phyloP scores from a whole-genome alignment of 1,284 basidiomycete species.

The Mycosarcoma mackinlayi region DNA sequence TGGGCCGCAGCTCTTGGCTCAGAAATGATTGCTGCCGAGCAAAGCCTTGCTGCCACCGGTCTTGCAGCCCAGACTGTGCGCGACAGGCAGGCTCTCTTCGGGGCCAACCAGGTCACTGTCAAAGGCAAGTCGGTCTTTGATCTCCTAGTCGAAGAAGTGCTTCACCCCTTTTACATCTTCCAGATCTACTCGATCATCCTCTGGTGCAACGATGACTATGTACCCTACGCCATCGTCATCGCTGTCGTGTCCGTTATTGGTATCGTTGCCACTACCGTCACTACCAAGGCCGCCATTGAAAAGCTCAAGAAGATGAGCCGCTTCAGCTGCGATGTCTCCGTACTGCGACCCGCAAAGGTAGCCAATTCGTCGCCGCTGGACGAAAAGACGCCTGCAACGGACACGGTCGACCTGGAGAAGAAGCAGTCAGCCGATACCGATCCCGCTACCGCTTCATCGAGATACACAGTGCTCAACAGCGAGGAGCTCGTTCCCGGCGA shows the following conservation, averaged over 20 bases:
- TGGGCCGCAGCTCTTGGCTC: constrained; percentile 4
- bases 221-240: constrained; percentile 47
- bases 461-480: constrained; percentile 23
- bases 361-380: not conserved
- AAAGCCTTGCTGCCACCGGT: constrained; percentile 18
- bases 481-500: constrained; percentile 52
- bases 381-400: constrained; percentile 3
- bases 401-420: not conserved
- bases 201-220: constrained; percentile 53
- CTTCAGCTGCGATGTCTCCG: constrained; percentile 38
- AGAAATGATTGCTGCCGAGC: not conserved
- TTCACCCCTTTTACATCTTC: constrained; percentile 58
- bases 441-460: not conserved
- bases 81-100: constrained; percentile 41
- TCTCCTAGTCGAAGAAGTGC: constrained; percentile 46
- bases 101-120: constrained; percentile 43
- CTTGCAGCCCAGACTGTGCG: constrained; percentile 6
- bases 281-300: constrained; percentile 38
- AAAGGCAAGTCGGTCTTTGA: constrained; percentile 30
- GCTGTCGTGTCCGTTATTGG: constrained; percentile 39
- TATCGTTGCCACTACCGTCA: constrained; percentile 47
- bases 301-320: constrained; percentile 50
- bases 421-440: not conserved
- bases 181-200: constrained; percentile 46
- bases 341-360: constrained; percentile 7